Conservation (phyloP, 2,329 filamentous ascomycete genomes). For the Chaetomium sp. region DNA sequence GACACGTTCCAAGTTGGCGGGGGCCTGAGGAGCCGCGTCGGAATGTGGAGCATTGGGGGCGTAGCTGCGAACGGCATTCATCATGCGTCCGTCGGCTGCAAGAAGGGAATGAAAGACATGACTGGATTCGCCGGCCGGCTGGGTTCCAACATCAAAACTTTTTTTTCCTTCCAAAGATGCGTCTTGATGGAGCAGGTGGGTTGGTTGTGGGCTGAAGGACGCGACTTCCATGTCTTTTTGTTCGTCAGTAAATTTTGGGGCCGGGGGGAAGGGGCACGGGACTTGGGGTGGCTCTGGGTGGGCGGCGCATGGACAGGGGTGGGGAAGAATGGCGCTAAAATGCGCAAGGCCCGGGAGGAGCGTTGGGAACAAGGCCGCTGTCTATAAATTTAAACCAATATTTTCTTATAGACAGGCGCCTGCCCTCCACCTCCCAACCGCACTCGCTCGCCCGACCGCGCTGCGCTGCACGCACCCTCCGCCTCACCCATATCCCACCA, state of each 20-base stretch:
- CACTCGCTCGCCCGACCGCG: conserved; percentile 19
- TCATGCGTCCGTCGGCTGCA: background rate
- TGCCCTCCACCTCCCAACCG: conserved; percentile 25
- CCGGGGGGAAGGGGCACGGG: conserved; percentile 13
- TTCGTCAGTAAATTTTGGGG: conserved; percentile 9
- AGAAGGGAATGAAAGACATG: background rate
- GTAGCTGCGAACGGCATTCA: background rate
- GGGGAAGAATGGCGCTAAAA: conserved; percentile 23
- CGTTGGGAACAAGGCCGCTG: conserved; percentile 23
- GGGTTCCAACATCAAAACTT: background rate
- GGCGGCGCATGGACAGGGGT: conserved; percentile 21
- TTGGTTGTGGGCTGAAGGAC: background rate
- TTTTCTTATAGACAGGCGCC: conserved; percentile 25
- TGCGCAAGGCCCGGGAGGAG: conserved; percentile 21
- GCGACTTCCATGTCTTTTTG: conserved; percentile 6
- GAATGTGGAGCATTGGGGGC: background rate
- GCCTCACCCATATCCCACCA: conserved; percentile 11
- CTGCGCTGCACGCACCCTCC: conserved; percentile 8
- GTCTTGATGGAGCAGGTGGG: background rate
- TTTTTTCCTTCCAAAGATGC: background rate
- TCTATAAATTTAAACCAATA: conserved; percentile 28
- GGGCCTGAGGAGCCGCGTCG: background rate
- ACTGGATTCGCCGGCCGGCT: background rate
- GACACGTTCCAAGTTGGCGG: conserved; percentile 10
- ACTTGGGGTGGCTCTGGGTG: conserved; percentile 10